phyloP scores from a whole-genome alignment of 2,329 filamentous ascomycete species.

The Talaromyces amestolkiae region DNA sequence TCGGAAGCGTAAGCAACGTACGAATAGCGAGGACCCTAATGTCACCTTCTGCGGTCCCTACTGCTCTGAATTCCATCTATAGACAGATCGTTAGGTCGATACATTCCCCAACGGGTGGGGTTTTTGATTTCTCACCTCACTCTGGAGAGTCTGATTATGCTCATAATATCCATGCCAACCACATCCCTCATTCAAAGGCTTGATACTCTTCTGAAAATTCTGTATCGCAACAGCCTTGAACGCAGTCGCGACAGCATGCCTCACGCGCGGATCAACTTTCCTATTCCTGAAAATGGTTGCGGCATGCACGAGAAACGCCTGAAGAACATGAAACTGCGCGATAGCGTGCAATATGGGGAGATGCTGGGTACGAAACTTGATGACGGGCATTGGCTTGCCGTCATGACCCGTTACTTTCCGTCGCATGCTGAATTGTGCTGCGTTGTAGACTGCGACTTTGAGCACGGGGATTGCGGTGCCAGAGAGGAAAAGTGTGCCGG shows the following conservation, averaged over 20 bases:
- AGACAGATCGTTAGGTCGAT: not conserved
- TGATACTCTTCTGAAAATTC: constrained; percentile 17
- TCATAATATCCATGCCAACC: constrained; percentile 20
- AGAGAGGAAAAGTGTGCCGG: constrained; percentile 22
- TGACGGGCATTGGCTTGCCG: constrained; percentile 22
- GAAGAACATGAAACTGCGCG: constrained; percentile 23
- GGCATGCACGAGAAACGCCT: constrained; percentile 19
- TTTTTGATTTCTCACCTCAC: not conserved
- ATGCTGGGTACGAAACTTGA: constrained; percentile 28
- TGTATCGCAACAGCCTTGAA: constrained; percentile 19
- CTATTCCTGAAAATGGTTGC: not conserved
- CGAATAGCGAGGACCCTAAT: constrained; percentile 15
- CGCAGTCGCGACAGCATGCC: constrained; percentile 17
- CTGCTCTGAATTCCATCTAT: constrained; percentile 1
- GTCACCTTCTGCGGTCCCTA: constrained; percentile 7
- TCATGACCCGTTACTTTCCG: constrained; percentile 21
- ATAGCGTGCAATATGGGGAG: constrained; percentile 27
- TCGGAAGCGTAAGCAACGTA: constrained; percentile 17
- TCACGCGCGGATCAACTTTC: not conserved
- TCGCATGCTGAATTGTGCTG: constrained; percentile 23
- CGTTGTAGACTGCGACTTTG: constrained; percentile 23
- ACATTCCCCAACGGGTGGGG: not conserved
- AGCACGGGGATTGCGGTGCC: constrained; percentile 22
- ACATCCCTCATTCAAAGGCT: constrained; percentile 17
- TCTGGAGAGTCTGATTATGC: constrained; percentile 20